A percentile compares a stretch with the other conserved stretches of the same genome.
Evolutionary conservation across 495 filamentous ascomycete species (phyloP).

Genomic region (Antarctomyces pellizariae): DNA sequence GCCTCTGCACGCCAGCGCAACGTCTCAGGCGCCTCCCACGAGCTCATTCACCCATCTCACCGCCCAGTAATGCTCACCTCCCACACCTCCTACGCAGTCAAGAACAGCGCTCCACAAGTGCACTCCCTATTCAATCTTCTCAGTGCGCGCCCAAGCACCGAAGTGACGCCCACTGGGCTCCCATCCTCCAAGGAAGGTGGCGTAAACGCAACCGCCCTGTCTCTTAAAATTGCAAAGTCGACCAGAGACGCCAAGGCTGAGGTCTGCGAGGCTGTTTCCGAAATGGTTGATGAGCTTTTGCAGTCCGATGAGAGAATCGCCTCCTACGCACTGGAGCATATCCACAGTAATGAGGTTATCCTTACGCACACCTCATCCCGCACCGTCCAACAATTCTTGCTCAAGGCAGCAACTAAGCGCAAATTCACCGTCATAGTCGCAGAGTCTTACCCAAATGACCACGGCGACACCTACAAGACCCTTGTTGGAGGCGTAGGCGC

Average conservation of each 20-base stretch:
- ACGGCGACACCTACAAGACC: conserved; percentile 32
- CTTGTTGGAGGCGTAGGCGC: conserved; percentile 24
- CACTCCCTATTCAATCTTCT: conserved; percentile 75
- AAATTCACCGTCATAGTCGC: conserved; percentile 74
- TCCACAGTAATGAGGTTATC: conserved; percentile 74
- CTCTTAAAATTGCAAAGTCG: conserved; percentile 7
- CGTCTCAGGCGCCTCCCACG: conserved; percentile 7
- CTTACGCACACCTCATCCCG: conserved; percentile 60
- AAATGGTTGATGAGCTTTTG: conserved; percentile 76
- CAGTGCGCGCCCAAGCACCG: conserved; percentile 20
- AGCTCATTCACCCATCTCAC: too few species aligned
- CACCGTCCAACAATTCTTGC: conserved; percentile 67
- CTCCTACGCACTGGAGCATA: conserved; percentile 63
- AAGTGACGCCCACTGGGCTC: conserved; percentile 11
- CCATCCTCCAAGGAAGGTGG: conserved; percentile 9
- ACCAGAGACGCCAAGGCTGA: conserved; percentile 55
- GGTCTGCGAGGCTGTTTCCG: conserved; percentile 66
- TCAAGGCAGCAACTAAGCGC: conserved; percentile 61
- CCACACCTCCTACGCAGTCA: conserved; percentile 29
- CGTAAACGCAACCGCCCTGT: conserved; percentile 7
- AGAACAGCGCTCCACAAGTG: conserved; percentile 17
- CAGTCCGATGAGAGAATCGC: conserved; percentile 81
- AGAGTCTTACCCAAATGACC: conserved; percentile 45
- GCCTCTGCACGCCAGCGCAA: conserved; percentile 9
- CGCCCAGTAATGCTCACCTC: conserved; percentile 30